Evolutionary conservation across 441 rosid genomes (phyloP).

Genomic region (Pelargonium exstipulatum): DNA sequence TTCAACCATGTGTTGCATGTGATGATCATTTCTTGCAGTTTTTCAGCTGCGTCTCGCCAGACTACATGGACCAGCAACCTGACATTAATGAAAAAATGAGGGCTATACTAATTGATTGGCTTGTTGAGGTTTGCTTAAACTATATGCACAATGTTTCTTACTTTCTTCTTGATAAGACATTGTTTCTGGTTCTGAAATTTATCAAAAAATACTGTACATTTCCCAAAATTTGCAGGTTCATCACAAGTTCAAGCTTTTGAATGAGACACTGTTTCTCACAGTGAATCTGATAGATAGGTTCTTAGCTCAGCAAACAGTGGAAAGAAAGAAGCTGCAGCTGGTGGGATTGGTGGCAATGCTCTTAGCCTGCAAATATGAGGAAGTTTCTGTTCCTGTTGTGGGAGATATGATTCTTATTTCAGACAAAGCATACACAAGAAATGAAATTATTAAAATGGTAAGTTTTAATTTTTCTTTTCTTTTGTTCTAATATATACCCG

Average conservation of each 20-base stretch:
- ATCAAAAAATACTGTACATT: too few relatives aligned
- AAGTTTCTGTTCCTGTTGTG: conserved; percentile 84
- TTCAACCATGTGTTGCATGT: too few relatives aligned
- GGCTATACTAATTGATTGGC: conserved; percentile 28
- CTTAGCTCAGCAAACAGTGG: conserved; percentile 54
- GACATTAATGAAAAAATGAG: conserved; percentile 31
- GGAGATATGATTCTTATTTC: conserved; percentile 79
- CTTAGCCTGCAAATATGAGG: conserved; percentile 93
- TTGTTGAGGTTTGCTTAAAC: conserved; percentile 21
- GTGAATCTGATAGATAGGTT: conserved; percentile 87
- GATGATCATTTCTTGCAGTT: conserved; percentile 7
- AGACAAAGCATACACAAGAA: conserved; percentile 73
- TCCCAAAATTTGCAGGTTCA: conserved; percentile 12
- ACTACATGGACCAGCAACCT: conserved; percentile 24
- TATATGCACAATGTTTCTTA: too few relatives aligned
- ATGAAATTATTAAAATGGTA: conserved; percentile 81
- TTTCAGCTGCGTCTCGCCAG: conserved; percentile 20
- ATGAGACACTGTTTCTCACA: conserved; percentile 80
- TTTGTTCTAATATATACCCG: too few relatives aligned
- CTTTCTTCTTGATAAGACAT: too few relatives aligned
- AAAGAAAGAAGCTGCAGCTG: conserved; percentile 84
- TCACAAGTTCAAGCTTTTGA: conserved; percentile 83
- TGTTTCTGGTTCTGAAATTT: too few relatives aligned
- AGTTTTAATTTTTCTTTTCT: too few relatives aligned
- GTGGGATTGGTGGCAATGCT: conserved; percentile 88